These are phyloP conservation scores for Huntiella bhutanensis DNA, from an alignment of 2,329 filamentous ascomycete genomes.

Conservation along the genomic window DNA sequence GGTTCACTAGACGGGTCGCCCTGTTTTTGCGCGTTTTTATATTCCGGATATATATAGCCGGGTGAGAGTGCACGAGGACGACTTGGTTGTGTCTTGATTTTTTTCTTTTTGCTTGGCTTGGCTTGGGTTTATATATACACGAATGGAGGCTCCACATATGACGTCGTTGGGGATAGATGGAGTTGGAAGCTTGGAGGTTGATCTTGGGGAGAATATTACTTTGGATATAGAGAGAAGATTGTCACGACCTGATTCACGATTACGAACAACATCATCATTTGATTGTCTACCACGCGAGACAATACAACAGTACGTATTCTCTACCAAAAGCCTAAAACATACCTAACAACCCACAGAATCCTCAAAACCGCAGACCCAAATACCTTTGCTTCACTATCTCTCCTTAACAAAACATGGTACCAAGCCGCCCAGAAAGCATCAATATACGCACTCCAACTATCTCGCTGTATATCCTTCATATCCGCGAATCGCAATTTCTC, in stretches of 20 bases:
- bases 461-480: slow-evolving; percentile 39
- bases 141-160: no score
- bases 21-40: no score
- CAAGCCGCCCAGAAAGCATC: slow-evolving; percentile 42
- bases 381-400: slow-evolving; percentile 45
- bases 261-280: background rate
- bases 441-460: slow-evolving; percentile 43
- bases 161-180: no score
- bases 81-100: no score
- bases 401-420: slow-evolving; percentile 48
- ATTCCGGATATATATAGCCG: no score
- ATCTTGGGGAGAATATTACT: no score
- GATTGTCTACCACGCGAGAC: background rate
- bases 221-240: no score
- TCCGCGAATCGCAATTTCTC: slow-evolving; percentile 27
- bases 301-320: background rate
- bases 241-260: background rate
- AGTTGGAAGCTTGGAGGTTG: no score
- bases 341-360: slow-evolving; percentile 28
- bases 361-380: slow-evolving; percentile 39
- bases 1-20: no score
- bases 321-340: background rate
- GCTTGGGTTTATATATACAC: no score
- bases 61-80: no score
- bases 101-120: no score